Evolutionary conservation across 164 flowering plant species (phyloP), one percentile per base, ranked within the genome.

Genomic region (Piper longum): DNA sequence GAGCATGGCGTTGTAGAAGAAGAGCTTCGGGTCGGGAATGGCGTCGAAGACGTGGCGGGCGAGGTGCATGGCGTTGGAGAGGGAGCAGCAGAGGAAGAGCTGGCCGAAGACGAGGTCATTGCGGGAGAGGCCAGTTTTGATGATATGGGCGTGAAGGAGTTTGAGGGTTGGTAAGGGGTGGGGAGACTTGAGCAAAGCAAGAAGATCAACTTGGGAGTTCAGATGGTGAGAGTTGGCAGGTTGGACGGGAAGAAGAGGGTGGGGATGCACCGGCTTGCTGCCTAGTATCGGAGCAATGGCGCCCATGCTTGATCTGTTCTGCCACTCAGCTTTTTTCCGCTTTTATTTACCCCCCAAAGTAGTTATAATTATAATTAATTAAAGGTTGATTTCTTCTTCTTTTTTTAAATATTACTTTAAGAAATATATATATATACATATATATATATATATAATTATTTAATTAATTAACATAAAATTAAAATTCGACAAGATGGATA

Each of bases 1-100:
- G 52, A 72, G 69, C 78, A 75, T 71, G 63, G 75, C 72, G 57
- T 75, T 75, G 70, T 69, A 75, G 63, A 66, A 71, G 71, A 75
- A 75, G 61, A 54, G 65, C 7, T 66, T 72, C 11, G 70, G 75
- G 5, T 13, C 4, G 16, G 59, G 57, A 14, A 75, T 69, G 17
- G 5, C 40, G 52, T 72, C 66, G 39, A 75, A 75, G 12, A 75
- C 26, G 5, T 41, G 26, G 26, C 64, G 66, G 43, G 75, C 78
- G 41, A 68, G 69, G 41, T 43, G 13, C 64, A 69, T 67, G 52
- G 72, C 56, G 43, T 69, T 62, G 42, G 75, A 69, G 51, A 64
- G 39, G 26, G 72, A 72, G 40, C 74, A 75, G 13, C 70, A 71
- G 4, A 69, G 43, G 61, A 75, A 41, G 56, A 71, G 61, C 57